Conservation (phyloP, 176 grass and related monocot genomes). For the Puya raimondii region DNA sequence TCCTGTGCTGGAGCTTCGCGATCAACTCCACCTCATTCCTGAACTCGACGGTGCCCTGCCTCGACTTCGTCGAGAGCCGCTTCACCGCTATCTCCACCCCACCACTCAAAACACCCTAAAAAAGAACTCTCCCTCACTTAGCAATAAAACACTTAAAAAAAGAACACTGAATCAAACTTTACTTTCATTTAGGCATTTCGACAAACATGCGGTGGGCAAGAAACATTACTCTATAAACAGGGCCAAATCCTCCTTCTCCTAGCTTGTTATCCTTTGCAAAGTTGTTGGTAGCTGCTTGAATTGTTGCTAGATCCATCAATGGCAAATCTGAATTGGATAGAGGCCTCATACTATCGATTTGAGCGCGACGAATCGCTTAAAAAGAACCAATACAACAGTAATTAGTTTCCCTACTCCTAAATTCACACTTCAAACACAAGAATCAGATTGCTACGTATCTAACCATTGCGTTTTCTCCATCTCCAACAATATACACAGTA, state of each 20-base stretch:
- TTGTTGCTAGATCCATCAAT: constrained; percentile 55
- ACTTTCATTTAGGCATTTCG: not conserved
- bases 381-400: constrained; percentile 6
- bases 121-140: not conserved
- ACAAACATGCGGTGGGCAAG: not conserved
- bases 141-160: not conserved
- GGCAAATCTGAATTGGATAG: constrained; percentile 74
- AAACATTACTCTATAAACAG: constrained; percentile 54
- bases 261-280: constrained; percentile 91
- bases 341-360: constrained; percentile 51
- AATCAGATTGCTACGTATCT: not conserved
- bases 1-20: constrained; percentile 92
- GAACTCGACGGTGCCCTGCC: constrained; percentile 59
- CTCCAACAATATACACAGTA: constrained; percentile 96
- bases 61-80: constrained; percentile 60
- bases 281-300: constrained; percentile 53
- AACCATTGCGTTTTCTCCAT: constrained; percentile 95
- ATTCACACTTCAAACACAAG: not conserved
- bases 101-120: constrained; percentile 47
- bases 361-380: constrained; percentile 59
- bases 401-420: not conserved
- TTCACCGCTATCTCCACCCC: constrained; percentile 80
- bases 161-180: not conserved
- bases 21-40: constrained; percentile 84
- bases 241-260: constrained; percentile 83